Evolutionary conservation across 257 asterid genomes (phyloP).

Genomic region (Rhazya stricta): DNA sequence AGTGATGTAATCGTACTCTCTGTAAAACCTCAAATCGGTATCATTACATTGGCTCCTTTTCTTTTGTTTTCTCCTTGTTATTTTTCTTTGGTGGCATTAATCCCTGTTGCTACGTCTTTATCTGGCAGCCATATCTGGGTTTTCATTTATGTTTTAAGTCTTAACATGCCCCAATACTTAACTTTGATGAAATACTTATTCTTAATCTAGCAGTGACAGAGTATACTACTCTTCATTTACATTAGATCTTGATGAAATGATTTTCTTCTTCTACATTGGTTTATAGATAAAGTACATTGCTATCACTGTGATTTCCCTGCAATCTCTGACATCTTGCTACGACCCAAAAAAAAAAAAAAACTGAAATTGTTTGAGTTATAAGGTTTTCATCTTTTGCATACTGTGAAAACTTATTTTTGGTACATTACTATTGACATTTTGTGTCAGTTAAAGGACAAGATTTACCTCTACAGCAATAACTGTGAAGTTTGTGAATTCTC

Average conservation of each 20-base stretch:
- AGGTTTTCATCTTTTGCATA: not conserved
- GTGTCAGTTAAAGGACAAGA: not conserved
- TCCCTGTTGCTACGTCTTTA: conserved; percentile 3
- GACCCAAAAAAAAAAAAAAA: not conserved
- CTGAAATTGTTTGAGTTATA: not conserved
- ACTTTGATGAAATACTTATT: not conserved
- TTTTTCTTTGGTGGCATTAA: not conserved
- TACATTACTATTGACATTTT: not conserved
- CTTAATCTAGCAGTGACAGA: not conserved
- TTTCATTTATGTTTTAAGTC: not conserved
- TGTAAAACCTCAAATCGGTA: conserved; percentile 96
- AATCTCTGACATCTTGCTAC: not conserved
- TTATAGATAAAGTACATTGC: not conserved
- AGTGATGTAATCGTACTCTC: conserved; percentile 82
- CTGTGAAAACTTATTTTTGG: not conserved
- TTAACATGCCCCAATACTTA: not conserved
- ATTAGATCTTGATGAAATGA: not conserved
- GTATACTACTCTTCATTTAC: not conserved
- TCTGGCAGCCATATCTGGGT: not conserved
- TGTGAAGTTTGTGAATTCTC: not conserved
- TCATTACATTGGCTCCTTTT: conserved; percentile 3
- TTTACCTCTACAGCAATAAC: not conserved
- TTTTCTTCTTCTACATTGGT: not conserved
- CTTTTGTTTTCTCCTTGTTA: not conserved
- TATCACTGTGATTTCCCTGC: not conserved